Evolutionary conservation across 1,139 yeast species (phyloP).

Genomic region (Pichia sp.): DNA sequence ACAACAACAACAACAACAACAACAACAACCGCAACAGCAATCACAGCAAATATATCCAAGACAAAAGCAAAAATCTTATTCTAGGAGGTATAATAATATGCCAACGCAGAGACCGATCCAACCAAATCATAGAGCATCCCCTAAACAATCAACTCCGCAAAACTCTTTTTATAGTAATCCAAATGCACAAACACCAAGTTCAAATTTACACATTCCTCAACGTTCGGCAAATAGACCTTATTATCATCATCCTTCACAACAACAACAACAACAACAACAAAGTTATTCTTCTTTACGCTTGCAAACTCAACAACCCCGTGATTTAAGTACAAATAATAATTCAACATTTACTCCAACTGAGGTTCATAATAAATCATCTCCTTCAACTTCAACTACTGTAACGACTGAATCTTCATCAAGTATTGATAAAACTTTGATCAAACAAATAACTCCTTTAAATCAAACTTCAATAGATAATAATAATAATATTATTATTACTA

Average conservation of each 20-base stretch:
- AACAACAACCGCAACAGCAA: slow-evolving; percentile 1
- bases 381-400: background rate
- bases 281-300: too few relatives aligned
- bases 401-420: background rate
- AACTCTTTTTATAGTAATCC: background rate
- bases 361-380: background rate
- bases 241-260: too few relatives aligned
- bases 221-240: background rate
- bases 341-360: too few relatives aligned
- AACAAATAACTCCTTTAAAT: background rate
- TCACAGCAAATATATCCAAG: background rate
- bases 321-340: too few relatives aligned
- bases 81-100: too few relatives aligned
- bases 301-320: too few relatives aligned
- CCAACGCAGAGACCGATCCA: too few relatives aligned
- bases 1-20: slow-evolving; percentile 11
- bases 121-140: background rate
- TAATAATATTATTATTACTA: too few relatives aligned
- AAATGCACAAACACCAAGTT: background rate
- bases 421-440: background rate
- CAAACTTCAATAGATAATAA: too few relatives aligned
- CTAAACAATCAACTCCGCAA: background rate
- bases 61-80: too few relatives aligned
- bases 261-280: too few relatives aligned
- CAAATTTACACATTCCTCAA: background rate